Base-by-base conservation (phyloP, 495 filamentous ascomycete genomes). In the Tuber melanosporum region DNA sequence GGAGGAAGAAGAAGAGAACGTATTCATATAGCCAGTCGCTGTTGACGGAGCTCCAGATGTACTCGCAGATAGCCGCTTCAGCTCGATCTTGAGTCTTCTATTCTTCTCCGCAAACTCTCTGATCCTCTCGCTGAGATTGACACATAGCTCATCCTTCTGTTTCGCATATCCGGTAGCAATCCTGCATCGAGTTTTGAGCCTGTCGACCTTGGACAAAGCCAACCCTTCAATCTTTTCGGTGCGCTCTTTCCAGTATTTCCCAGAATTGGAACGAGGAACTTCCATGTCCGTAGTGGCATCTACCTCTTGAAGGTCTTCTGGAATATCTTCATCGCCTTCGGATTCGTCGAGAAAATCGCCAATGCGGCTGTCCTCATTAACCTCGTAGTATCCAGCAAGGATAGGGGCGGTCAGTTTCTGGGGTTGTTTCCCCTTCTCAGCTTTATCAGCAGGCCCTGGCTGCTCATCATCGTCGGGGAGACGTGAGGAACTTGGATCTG, bases 161-260 rank as follows among this genome's bases (percentile, higher is more conserved):
- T 91, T 92, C 47, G 95, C 95, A 83, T 92, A 98, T 71, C 90
- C 92, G 84, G 94, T 97, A 15, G 94, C 94, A 72, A 92, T 87
- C 39, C 92, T 90, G 83, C 92, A 92, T 84, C 94, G 93, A 80
- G 91, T 91, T 70, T 93, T 88, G 75, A 95, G 88, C 76, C 89
- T 92, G 82, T 91, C 91, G 84, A 95, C 92, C 82, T 94, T 92
- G 17, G 87, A 85, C 82, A 91, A 89, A n/a, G 94, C 95, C 70
- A 92, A 91, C 46, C 88, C 87, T 71, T 95, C 90, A 82, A 98
- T 94, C 75, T 87, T 89, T 75, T 96, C 91, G 81, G 92, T 97
- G 83, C 97, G 90, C 15, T 90, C 88, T 83, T 98, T 98, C 95
- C 95, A 99, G 84, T 95, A 97, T 83, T 91, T 91, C 3, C 94